A percentile compares a stretch with the other conserved stretches of the same genome.
These are phyloP conservation scores for Laetiporus sulphureus DNA, from an alignment of 1,284 basidiomycete genomes.

Conservation along the genomic window DNA sequence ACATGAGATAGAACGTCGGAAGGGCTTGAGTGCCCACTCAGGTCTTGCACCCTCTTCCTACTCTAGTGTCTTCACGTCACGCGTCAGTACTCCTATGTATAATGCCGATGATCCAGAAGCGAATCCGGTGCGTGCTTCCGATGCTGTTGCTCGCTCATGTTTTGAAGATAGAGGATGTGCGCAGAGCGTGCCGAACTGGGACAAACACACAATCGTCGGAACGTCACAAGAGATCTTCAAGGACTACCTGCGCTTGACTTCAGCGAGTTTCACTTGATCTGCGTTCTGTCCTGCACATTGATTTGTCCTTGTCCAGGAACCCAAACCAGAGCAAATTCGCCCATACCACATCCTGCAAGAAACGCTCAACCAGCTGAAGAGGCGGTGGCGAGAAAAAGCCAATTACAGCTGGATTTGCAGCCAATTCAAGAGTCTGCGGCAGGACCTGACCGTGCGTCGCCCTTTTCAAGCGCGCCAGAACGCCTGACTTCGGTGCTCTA, in stretches of 20 bases:
- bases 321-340: slow-evolving; percentile 90
- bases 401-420: slow-evolving; percentile 95
- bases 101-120: slow-evolving; percentile 60
- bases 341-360: slow-evolving; percentile 81
- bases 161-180: slow-evolving; percentile 4
- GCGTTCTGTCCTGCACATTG: not conserved
- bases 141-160: slow-evolving; percentile 1
- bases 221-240: slow-evolving; percentile 89
- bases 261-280: slow-evolving; percentile 43
- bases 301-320: slow-evolving; percentile 53
- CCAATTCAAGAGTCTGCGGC: slow-evolving; percentile 96
- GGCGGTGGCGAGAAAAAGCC: slow-evolving; percentile 79
- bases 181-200: slow-evolving; percentile 97
- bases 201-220: slow-evolving; percentile 91
- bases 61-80: slow-evolving; percentile 45
- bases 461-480: not conserved
- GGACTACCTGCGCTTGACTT: slow-evolving; percentile 92
- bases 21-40: slow-evolving; percentile 30
- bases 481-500: slow-evolving; percentile 1
- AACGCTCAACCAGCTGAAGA: slow-evolving; percentile 85
- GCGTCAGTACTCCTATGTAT: slow-evolving; percentile 40
- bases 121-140: slow-evolving; percentile 51
- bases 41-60: slow-evolving; percentile 32
- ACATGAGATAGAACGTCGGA: slow-evolving; percentile 74
- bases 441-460: slow-evolving; percentile 88